Evolutionary conservation across 2,329 filamentous ascomycete genomes (phyloP).

Genomic region (Dendryphion nanum): DNA sequence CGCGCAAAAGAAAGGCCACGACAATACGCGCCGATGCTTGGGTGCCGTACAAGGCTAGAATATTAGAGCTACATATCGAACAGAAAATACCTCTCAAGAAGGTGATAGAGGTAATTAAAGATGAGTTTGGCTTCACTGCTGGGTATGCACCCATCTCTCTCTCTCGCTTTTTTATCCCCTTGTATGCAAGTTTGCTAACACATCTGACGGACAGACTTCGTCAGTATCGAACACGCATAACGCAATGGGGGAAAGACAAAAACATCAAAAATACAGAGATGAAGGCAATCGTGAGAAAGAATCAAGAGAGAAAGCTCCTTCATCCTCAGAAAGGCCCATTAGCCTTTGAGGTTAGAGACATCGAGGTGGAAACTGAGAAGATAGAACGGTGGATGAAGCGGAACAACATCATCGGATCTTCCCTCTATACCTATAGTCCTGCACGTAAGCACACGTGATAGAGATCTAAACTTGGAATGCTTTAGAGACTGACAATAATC

Average conservation of each 20-base stretch:
- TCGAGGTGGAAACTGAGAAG: conserved; percentile 14
- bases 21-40: conserved; percentile 18
- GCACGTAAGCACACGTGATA: too few species aligned
- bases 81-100: conserved; percentile 6
- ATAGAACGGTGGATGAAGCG: conserved; percentile 21
- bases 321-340: conserved; percentile 10
- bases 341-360: conserved; percentile 12
- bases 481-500: too few species aligned
- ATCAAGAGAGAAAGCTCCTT: conserved; percentile 16
- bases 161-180: too few species aligned
- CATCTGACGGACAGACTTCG: conserved; percentile 8
- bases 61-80: conserved; percentile 12
- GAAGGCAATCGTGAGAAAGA: conserved; percentile 19
- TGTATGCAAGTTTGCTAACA: conserved; percentile 2
- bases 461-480: too few species aligned
- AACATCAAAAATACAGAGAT: conserved; percentile 20
- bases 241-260: conserved; percentile 18
- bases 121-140: conserved; percentile 13
- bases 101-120: conserved; percentile 10
- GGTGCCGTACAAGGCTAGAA: conserved; percentile 17
- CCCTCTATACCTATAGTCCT: too few species aligned
- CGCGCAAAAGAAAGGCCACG: conserved; percentile 17
- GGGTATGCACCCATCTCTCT: too few species aligned
- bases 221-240: conserved; percentile 19
- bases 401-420: too few species aligned